These are phyloP conservation scores for Podospora pseudoanserina DNA, from an alignment of 495 filamentous ascomycete species.

Conservation along the genomic window DNA sequence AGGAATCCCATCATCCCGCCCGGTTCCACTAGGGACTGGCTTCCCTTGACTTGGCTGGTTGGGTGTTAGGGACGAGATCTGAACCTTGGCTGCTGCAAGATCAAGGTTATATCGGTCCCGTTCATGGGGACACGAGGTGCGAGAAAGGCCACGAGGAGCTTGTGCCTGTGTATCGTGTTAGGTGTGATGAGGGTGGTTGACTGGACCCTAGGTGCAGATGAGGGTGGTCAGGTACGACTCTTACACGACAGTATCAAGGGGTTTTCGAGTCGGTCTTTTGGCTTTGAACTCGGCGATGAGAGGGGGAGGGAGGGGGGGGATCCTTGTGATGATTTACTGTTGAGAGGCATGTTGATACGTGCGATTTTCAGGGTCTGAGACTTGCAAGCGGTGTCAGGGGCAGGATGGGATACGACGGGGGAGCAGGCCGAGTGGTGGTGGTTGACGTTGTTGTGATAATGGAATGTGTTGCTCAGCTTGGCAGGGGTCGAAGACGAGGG, in stretches of 20 bases:
- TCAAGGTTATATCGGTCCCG: not conserved
- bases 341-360: not conserved
- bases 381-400: not conserved
- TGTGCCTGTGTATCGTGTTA: not conserved
- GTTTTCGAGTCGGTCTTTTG: not conserved
- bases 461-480: not conserved
- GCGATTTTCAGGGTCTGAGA: not conserved
- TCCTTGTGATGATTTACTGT: not conserved
- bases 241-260: not conserved
- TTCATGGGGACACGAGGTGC: not conserved
- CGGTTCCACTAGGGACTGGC: too few species aligned
- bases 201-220: constrained; percentile 7
- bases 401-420: not conserved
- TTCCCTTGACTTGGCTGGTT: not conserved
- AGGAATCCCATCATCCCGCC: not conserved
- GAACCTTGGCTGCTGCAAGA: not conserved
- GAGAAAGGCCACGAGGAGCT: constrained; percentile 1
- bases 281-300: not conserved
- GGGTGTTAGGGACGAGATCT: not conserved
- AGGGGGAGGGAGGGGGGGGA: not conserved
- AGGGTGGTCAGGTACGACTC: not conserved
- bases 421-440: not conserved
- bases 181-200: not conserved
- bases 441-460: not conserved
- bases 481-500: not conserved